Percentiles rank a stretch among this genome's conserved stretches.
Conservation (phyloP, 352 stramenopile species). For the Globisporangium ultimum region DNA sequence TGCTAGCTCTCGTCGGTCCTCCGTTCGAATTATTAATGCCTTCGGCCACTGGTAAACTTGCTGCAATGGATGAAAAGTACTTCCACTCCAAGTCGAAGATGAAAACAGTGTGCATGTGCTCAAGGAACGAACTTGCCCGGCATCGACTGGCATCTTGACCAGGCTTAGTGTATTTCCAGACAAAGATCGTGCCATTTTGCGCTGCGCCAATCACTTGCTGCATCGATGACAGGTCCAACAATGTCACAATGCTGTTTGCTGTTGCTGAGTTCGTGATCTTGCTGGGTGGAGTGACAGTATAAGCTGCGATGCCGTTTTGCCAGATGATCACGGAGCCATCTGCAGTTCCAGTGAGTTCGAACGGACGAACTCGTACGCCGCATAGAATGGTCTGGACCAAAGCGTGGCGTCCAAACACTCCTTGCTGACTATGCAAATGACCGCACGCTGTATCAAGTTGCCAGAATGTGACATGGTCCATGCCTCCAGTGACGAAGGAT, state of each 20-base stretch:
- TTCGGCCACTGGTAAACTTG: not conserved
- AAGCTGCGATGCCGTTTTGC: slow-evolving; percentile 47
- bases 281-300: slow-evolving; percentile 21
- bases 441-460: slow-evolving; percentile 41
- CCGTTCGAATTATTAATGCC: no score
- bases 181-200: slow-evolving; percentile 25
- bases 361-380: slow-evolving; percentile 33
- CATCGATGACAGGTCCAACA: slow-evolving; percentile 30
- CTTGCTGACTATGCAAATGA: slow-evolving; percentile 45
- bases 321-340: slow-evolving; percentile 52
- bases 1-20: not conserved
- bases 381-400: slow-evolving; percentile 48
- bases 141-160: slow-evolving; percentile 10
- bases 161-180: slow-evolving; percentile 30
- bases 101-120: slow-evolving; percentile 15
- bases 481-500: slow-evolving; percentile 58
- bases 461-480: slow-evolving; percentile 73
- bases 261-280: not conserved
- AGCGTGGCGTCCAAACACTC: slow-evolving; percentile 64
- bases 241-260: slow-evolving; percentile 26
- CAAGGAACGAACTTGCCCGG: slow-evolving; percentile 30
- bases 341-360: slow-evolving; percentile 50
- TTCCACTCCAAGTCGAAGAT: slow-evolving; percentile 16
- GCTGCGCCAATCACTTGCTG: slow-evolving; percentile 43
- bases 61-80: slow-evolving; percentile 6